These are phyloP conservation scores for Rhypophila decipiens DNA, from an alignment of 495 filamentous ascomycete species.

Conservation along the genomic window DNA sequence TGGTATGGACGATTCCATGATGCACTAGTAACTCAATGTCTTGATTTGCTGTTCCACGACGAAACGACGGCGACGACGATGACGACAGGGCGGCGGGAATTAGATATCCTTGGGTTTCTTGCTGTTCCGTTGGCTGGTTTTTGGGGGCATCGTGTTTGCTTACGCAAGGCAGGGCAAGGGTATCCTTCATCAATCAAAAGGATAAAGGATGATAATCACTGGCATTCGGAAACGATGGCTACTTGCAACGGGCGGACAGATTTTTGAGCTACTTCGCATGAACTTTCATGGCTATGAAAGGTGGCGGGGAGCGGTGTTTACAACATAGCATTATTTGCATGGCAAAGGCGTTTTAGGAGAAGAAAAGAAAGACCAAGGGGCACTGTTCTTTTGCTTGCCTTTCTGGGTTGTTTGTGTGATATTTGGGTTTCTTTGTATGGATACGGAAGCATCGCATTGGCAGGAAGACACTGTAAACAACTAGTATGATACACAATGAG, in stretches of 20 bases:
- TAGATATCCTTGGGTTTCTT: background rate
- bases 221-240: no score
- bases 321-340: constrained; percentile 19
- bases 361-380: background rate
- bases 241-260: no score
- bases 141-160: background rate
- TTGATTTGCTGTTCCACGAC: constrained; percentile 3
- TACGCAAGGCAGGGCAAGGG: background rate
- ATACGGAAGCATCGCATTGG: constrained; percentile 21
- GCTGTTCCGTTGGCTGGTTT: background rate
- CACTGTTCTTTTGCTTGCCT: background rate
- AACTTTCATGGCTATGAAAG: background rate
- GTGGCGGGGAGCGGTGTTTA: constrained; percentile 1
- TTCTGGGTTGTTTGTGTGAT: constrained; percentile 3
- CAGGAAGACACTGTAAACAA: no score
- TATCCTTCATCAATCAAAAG: background rate
- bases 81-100: background rate
- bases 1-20: constrained; percentile 64
- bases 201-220: no score
- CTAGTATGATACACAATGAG: no score
- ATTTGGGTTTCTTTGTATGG: constrained; percentile 19
- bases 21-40: constrained; percentile 20
- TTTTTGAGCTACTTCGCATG: background rate
- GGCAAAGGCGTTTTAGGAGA: constrained; percentile 23
- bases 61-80: constrained; percentile 16